Conservation (phyloP, 2,329 filamentous ascomycete genomes). For the Cercospora citrullina region DNA sequence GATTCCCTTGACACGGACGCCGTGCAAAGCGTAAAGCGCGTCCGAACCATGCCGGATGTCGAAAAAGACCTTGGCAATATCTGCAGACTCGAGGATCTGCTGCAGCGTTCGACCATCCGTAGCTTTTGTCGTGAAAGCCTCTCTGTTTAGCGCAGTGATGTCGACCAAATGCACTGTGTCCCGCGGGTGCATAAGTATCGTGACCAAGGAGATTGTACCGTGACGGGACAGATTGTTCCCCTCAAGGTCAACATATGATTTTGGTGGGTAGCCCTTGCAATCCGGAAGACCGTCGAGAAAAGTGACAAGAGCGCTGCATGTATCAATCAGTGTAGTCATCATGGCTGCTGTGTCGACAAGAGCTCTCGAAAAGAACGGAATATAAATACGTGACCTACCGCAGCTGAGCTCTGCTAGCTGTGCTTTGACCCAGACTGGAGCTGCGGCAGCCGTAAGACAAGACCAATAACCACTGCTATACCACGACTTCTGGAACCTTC, state of each 20-base stretch:
- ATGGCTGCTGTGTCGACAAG: background rate
- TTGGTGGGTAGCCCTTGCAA: background rate
- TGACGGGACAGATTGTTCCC: background rate
- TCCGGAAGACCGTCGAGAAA: background rate
- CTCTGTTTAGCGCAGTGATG: conserved; percentile 41
- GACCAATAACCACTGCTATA: background rate
- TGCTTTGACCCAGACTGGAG: background rate
- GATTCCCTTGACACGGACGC: background rate
- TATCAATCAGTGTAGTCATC: background rate
- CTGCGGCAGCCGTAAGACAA: background rate
- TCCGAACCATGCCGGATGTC: conserved; percentile 61
- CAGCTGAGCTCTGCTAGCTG: background rate
- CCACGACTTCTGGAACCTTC: background rate
- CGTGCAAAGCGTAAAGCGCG: conserved; percentile 9
- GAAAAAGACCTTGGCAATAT: conserved; percentile 56
- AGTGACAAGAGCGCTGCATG: background rate
- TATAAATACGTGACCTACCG: background rate
- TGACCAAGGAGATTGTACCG: background rate
- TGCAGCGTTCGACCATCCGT: conserved; percentile 33
- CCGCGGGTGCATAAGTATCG: conserved; percentile 6
- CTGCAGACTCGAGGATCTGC: conserved; percentile 47
- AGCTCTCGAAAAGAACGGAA: background rate
- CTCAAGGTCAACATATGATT: background rate
- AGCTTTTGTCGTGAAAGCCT: conserved; percentile 43
- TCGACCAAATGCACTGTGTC: conserved; percentile 49